These are phyloP conservation scores for Euphrasia confusa DNA, from an alignment of 257 asterid genomes.

Conservation along the genomic window DNA sequence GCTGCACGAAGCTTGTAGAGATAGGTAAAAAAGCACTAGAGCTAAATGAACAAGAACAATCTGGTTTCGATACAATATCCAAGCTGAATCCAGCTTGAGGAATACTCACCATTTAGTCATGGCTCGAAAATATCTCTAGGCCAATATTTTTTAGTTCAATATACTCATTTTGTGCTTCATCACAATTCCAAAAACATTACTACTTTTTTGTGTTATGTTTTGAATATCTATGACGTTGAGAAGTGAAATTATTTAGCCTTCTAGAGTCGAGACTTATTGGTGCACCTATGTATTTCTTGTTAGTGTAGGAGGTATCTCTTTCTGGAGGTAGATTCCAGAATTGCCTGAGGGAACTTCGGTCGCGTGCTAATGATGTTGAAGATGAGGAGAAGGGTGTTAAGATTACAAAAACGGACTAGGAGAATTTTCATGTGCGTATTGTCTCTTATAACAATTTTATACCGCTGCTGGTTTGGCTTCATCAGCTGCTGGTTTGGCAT, in stretches of 20 bases:
- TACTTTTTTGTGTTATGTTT: too few relatives aligned
- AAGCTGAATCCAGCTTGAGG: neutral
- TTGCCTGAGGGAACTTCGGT: conserved; percentile 87
- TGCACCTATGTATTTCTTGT: conserved; percentile 26
- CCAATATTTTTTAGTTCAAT: too few relatives aligned
- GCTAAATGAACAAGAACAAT: conserved; percentile 1
- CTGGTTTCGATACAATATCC: neutral
- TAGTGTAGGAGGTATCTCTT: conserved; percentile 85
- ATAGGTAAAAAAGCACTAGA: neutral
- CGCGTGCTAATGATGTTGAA: conserved; percentile 82
- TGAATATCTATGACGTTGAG: conserved; percentile 18
- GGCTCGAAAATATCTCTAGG: neutral
- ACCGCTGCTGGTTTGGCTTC: conserved; percentile 99
- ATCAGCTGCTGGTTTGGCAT: conserved; percentile 99
- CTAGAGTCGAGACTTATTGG: conserved; percentile 16
- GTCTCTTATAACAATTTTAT: conserved; percentile 90
- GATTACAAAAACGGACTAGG: conserved; percentile 80
- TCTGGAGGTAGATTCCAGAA: conserved; percentile 86
- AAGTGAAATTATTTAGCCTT: neutral
- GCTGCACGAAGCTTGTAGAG: conserved; percentile 1
- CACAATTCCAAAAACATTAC: too few relatives aligned
- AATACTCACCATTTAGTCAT: neutral
- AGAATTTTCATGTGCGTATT: conserved; percentile 73
- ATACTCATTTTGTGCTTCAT: too few relatives aligned
- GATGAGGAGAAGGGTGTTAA: conserved; percentile 86